A percentile compares a stretch with the other conserved stretches of the same genome.
Conservation (phyloP, 495 filamentous ascomycete species). For the Rhizodiscina lignyota region DNA sequence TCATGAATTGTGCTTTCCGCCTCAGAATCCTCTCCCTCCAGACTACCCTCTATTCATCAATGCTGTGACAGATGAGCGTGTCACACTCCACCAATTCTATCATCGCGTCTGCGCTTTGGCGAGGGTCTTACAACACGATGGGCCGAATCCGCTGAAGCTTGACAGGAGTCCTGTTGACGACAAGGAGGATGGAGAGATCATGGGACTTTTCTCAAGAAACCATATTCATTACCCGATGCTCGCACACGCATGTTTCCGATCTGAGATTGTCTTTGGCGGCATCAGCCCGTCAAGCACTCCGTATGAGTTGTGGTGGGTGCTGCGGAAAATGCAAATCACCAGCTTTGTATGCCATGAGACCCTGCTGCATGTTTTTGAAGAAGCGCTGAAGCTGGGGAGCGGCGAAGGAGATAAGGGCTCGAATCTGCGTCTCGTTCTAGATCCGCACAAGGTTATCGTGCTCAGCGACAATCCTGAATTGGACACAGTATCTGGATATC, state of each 20-base stretch:
- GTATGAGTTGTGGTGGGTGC: conserved; percentile 7
- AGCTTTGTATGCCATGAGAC: conserved; percentile 5
- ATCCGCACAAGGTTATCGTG: conserved; percentile 5
- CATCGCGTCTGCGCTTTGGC: conserved; percentile 3
- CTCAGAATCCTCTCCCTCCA: conserved; percentile 4
- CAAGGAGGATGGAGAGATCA: conserved; percentile 7
- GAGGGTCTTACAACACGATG: conserved; percentile 3
- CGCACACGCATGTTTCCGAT: conserved; percentile 6
- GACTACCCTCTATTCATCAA: conserved; percentile 8
- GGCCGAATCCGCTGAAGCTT: conserved; percentile 6
- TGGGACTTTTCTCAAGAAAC: conserved; percentile 7
- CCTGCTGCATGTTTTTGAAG: conserved; percentile 4
- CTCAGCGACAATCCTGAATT: conserved; percentile 4
- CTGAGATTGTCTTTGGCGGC: conserved; percentile 7
- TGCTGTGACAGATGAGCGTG: conserved; percentile 1
- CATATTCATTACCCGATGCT: conserved; percentile 8
- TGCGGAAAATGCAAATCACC: conserved; percentile 7
- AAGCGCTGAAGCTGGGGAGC: conserved; percentile 4
- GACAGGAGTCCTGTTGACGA: conserved; percentile 3
- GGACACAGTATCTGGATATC: conserved; percentile 1
- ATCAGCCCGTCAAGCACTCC: conserved; percentile 7
- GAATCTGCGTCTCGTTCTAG: conserved; percentile 3
- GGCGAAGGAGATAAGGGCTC: conserved; percentile 4
- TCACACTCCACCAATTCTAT: conserved; percentile 8
- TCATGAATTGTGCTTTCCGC: conserved; percentile 8